These are phyloP conservation scores for Astragalus membranaceus DNA, from an alignment of 306 rosid species.

Conservation along the genomic window DNA sequence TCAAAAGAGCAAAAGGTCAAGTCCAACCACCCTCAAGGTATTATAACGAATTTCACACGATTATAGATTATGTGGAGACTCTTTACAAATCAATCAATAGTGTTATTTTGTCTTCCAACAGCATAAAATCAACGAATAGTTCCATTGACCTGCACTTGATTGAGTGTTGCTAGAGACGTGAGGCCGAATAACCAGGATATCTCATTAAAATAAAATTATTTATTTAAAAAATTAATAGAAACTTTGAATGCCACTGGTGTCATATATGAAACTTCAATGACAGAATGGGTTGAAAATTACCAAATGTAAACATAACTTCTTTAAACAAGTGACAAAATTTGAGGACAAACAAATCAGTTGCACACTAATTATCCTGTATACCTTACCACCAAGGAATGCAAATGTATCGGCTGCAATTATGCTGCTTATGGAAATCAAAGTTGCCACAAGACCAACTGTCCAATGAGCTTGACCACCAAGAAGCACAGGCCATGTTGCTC, in stretches of 20 bases:
- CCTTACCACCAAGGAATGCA: constrained; percentile 95
- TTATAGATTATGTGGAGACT: no score
- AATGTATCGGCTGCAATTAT: constrained; percentile 92
- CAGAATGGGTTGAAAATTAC: not conserved
- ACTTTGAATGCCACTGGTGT: not conserved
- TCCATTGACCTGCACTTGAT: not conserved
- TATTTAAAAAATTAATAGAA: not conserved
- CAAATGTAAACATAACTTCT: constrained; percentile 13
- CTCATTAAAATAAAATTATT: not conserved
- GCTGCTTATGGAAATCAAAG: constrained; percentile 73
- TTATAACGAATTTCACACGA: not conserved
- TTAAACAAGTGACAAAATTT: not conserved
- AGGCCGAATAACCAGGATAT: not conserved
- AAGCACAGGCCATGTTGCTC: constrained; percentile 43
- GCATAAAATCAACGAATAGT: not conserved
- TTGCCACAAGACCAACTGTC: constrained; percentile 97
- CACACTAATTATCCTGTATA: constrained; percentile 29
- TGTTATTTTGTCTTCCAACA: not conserved
- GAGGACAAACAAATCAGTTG: not conserved
- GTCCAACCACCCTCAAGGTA: no score
- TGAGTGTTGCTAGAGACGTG: not conserved
- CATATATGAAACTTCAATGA: not conserved
- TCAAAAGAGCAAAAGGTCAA: no score
- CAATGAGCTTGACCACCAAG: constrained; percentile 70
- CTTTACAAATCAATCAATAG: no score